Evolutionary conservation across 257 asterid genomes (phyloP).

Genomic region (Handroanthus guayacan): DNA sequence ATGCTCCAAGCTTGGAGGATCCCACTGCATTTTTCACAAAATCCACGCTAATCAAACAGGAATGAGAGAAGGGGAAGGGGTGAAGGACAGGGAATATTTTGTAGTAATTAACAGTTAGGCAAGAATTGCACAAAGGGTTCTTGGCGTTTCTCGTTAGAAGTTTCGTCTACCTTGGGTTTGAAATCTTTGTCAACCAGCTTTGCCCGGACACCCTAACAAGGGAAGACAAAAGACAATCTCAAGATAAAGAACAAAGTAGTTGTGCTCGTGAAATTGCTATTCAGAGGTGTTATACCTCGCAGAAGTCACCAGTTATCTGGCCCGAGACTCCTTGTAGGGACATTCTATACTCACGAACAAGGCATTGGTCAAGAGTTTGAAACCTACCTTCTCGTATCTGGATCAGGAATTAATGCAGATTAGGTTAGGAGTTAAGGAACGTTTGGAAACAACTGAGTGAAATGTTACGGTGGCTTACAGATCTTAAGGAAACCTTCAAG

Average conservation of each 20-base stretch:
- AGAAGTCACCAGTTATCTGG: slow-evolving; percentile 68
- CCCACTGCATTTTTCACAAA: slow-evolving; percentile 72
- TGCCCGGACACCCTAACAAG: slow-evolving; percentile 85
- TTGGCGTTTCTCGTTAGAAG: neutral
- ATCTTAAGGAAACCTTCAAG: slow-evolving; percentile 91
- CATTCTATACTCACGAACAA: slow-evolving; percentile 92
- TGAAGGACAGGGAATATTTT: neutral
- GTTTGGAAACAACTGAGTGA: neutral
- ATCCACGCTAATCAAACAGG: neutral
- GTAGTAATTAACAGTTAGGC: neutral
- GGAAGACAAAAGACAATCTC: slow-evolving; percentile 21
- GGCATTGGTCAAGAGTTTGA: slow-evolving; percentile 91
- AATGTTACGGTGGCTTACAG: slow-evolving; percentile 61
- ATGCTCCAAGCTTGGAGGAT: slow-evolving; percentile 86
- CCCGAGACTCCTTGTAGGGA: slow-evolving; percentile 73
- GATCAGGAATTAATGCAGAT: slow-evolving; percentile 25
- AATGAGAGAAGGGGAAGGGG: neutral
- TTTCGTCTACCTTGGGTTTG: slow-evolving; percentile 71
- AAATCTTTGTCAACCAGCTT: slow-evolving; percentile 79
- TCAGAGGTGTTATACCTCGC: slow-evolving; percentile 61
- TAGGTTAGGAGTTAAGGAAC: slow-evolving; percentile 4
- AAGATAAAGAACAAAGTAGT: slow-evolving; percentile 21
- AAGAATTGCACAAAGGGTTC: neutral
- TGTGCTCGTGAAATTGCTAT: slow-evolving; percentile 10
- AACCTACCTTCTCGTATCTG: slow-evolving; percentile 95